Evolutionary conservation across 1,284 basidiomycete species (phyloP).

Genomic region (Xerocomus nothofagi): DNA sequence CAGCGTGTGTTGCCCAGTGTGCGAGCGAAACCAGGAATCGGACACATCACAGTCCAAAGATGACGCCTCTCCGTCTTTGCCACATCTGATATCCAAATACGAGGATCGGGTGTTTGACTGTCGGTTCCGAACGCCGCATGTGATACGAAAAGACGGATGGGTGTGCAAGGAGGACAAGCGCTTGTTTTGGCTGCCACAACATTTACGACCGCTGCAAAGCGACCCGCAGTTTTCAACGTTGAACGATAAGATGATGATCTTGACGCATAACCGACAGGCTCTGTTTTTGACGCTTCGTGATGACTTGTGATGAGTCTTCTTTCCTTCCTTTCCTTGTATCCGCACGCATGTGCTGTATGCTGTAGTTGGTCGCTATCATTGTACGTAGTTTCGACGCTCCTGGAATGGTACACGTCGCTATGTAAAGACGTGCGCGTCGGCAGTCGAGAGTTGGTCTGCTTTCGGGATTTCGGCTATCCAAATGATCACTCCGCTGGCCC

Average conservation of each 20-base stretch:
- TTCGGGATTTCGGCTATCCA: too few species aligned
- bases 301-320: background rate
- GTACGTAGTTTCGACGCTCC: background rate
- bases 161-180: conserved; percentile 8
- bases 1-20: background rate
- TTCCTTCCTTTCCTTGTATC: too few species aligned
- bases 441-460: too few species aligned
- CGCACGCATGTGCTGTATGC: background rate
- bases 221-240: conserved; percentile 4
- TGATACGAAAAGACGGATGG: conserved; percentile 14
- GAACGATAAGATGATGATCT: conserved; percentile 11
- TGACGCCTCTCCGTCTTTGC: background rate
- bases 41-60: background rate
- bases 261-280: conserved; percentile 6
- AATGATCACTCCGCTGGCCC: too few species aligned
- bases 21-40: background rate
- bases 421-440: too few species aligned
- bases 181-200: conserved; percentile 18
- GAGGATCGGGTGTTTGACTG: conserved; percentile 3
- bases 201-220: conserved; percentile 5
- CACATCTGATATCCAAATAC: conserved; percentile 6
- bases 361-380: background rate
- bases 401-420: background rate
- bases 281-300: conserved; percentile 6
- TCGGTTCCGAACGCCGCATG: conserved; percentile 6